These are phyloP conservation scores for Penicillium tannophilum DNA, from an alignment of 495 filamentous ascomycete species.

Conservation along the genomic window DNA sequence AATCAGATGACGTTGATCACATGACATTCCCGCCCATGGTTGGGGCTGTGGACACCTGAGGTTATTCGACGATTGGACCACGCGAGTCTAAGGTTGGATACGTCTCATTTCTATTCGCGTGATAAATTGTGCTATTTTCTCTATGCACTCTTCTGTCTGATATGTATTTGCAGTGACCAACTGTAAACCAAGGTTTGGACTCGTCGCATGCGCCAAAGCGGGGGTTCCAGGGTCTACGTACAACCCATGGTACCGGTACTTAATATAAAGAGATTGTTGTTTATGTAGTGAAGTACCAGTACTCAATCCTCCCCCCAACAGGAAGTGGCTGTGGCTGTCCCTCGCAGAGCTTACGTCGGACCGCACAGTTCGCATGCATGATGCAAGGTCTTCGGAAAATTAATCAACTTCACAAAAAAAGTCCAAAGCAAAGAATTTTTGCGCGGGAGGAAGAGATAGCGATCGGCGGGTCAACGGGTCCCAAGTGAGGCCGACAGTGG, in stretches of 20 bases:
- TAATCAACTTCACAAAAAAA: background rate
- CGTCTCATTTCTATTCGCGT: background rate
- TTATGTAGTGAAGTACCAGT: background rate
- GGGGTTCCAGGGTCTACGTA: background rate
- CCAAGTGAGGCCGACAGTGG: slow-evolving; percentile 15
- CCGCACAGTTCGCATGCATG: slow-evolving; percentile 18
- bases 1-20: slow-evolving; percentile 31
- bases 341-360: slow-evolving; percentile 3
- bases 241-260: slow-evolving; percentile 1
- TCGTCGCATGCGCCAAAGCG: slow-evolving; percentile 10
- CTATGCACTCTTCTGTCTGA: background rate
- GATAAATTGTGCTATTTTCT: background rate
- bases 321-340: background rate
- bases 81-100: background rate
- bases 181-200: slow-evolving; percentile 3
- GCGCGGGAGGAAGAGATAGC: slow-evolving; percentile 25
- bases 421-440: slow-evolving; percentile 4
- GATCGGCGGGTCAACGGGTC: slow-evolving; percentile 25
- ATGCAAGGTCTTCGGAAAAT: slow-evolving; percentile 20
- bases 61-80: background rate
- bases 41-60: background rate
- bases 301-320: background rate
- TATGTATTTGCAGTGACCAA: slow-evolving; percentile 1
- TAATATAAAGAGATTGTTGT: background rate
- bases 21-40: slow-evolving; percentile 7